Conservation (phyloP, 345 rosid species). For the Euphorbia lathyris region DNA sequence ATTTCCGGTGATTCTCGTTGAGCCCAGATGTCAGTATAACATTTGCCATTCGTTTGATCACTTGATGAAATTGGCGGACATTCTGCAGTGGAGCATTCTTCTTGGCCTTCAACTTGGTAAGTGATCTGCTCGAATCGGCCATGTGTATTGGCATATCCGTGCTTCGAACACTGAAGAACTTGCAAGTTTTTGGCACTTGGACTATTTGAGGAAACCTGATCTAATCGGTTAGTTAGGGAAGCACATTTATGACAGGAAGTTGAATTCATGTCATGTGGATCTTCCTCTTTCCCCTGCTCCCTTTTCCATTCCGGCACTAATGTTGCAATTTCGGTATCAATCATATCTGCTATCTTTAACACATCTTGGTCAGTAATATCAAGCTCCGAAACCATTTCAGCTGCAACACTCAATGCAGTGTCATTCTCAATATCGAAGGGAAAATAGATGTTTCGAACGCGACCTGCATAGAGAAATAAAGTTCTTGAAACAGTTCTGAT, state of each 20-base stretch:
- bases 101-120: conserved; percentile 57
- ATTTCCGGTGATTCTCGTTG: conserved; percentile 38
- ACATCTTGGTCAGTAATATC: conserved; percentile 79
- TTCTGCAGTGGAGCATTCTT: conserved; percentile 27
- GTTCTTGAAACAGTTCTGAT: neutral
- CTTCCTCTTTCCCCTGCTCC: conserved; percentile 30
- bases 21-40: conserved; percentile 62
- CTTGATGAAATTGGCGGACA: conserved; percentile 19
- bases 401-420: conserved; percentile 71
- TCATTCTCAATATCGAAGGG: conserved; percentile 69
- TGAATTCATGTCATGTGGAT: conserved; percentile 11
- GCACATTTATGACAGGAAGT: conserved; percentile 42
- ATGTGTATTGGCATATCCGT: conserved; percentile 48
- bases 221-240: conserved; percentile 33
- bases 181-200: conserved; percentile 39
- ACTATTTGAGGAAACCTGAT: conserved; percentile 41
- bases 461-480: conserved; percentile 42
- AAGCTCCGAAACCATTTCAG: conserved; percentile 91
- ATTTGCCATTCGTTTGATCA: conserved; percentile 24
- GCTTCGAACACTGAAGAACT: conserved; percentile 48
- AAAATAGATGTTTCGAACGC: conserved; percentile 80
- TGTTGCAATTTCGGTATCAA: conserved; percentile 65
- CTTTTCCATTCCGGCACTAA: conserved; percentile 70
- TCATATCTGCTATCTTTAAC: conserved; percentile 80
- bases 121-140: conserved; percentile 87